Evolutionary conservation across 176 grass and related monocot genomes (phyloP).

Genomic region (Melocanna baccifera): DNA sequence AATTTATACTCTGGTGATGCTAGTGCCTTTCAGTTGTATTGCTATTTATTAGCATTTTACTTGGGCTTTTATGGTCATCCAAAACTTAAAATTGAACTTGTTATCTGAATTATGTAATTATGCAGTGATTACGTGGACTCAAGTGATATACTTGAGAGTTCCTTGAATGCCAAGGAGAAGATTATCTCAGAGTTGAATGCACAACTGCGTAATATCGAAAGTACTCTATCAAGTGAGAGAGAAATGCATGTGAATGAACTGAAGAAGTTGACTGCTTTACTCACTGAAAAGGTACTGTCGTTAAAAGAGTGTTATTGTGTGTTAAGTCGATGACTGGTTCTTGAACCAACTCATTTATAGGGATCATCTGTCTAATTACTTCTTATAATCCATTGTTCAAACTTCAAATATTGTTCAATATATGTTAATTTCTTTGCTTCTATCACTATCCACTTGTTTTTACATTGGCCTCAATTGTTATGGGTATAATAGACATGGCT

Average conservation of each 20-base stretch:
- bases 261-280: conserved; percentile 83
- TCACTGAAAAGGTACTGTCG: conserved; percentile 79
- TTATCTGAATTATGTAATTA: conserved; percentile 21
- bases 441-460: background rate
- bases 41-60: background rate
- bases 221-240: conserved; percentile 76
- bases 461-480: background rate
- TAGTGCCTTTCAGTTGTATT: conserved; percentile 10
- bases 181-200: conserved; percentile 98
- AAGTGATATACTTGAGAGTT: conserved; percentile 88
- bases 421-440: conserved; percentile 10
- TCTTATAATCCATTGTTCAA: background rate
- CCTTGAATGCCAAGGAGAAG: conserved; percentile 98
- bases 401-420: background rate
- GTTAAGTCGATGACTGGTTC: background rate
- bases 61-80: background rate
- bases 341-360: background rate
- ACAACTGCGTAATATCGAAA: conserved; percentile 89
- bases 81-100: background rate
- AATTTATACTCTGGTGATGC: background rate
- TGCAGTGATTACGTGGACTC: conserved; percentile 91
- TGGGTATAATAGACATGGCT: conserved; percentile 11
- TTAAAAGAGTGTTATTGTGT: background rate
- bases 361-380: background rate
- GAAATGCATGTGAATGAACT: conserved; percentile 85